Conservation (phyloP, 306 rosid genomes). For the Benincasa hispida region DNA sequence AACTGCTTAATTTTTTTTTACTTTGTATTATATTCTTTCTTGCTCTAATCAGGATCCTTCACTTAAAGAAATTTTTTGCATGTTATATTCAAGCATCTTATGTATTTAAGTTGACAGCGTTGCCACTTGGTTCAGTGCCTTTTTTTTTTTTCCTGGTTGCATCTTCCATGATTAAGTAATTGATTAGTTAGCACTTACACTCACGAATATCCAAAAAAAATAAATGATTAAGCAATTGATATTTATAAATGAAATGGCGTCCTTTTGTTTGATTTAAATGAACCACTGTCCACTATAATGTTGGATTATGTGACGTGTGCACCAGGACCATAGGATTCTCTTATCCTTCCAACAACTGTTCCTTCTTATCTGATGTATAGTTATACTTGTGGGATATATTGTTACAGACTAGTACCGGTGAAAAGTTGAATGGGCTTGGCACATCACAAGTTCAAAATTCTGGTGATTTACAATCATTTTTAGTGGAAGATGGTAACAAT, state of each 20-base stretch:
- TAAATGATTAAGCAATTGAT: neutral
- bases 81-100: neutral
- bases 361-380: slow-evolving; percentile 2
- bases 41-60: neutral
- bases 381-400: slow-evolving; percentile 18
- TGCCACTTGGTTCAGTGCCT: neutral
- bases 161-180: neutral
- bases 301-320: neutral
- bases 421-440: slow-evolving; percentile 39
- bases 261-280: neutral
- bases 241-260: neutral
- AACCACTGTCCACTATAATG: neutral
- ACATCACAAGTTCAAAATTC: slow-evolving; percentile 31
- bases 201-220: no score
- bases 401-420: slow-evolving; percentile 40
- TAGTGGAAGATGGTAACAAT: slow-evolving; percentile 31
- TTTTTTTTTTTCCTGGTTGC: neutral
- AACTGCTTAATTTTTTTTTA: neutral
- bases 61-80: neutral
- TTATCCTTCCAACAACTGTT: neutral
- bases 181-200: no score
- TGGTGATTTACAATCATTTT: slow-evolving; percentile 26
- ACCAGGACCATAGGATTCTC: neutral
- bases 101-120: neutral
- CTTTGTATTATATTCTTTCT: neutral